Evolutionary conservation across 2,329 filamentous ascomycete species (phyloP).

Genomic region (Alternaria brassicae): DNA sequence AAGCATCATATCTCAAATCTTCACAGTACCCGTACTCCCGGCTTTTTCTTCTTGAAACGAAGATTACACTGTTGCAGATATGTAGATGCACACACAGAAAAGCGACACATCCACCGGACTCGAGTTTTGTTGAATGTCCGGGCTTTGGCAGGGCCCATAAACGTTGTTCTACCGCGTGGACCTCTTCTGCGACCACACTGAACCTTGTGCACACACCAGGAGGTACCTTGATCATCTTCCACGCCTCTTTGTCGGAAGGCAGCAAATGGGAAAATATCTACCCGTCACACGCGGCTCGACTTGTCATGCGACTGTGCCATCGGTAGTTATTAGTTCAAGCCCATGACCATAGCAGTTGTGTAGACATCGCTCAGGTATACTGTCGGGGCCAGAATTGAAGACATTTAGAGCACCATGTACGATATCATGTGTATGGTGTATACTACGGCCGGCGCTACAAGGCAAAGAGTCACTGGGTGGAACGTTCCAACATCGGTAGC

Average conservation of each 20-base stretch:
- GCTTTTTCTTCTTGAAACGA: not conserved
- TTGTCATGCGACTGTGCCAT: conserved; percentile 9
- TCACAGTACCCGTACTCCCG: not conserved
- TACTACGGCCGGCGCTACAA: not conserved
- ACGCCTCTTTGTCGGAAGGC: not conserved
- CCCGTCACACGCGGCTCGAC: conserved; percentile 8
- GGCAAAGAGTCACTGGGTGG: not conserved
- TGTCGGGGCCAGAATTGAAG: not conserved
- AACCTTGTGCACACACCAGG: conserved; percentile 12
- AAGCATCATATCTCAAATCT: not conserved
- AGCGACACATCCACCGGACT: not conserved
- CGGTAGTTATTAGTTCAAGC: conserved; percentile 1
- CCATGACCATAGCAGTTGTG: not conserved
- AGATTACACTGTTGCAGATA: not conserved
- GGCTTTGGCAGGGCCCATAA: not conserved
- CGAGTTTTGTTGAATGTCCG: not conserved
- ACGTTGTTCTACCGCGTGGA: not conserved
- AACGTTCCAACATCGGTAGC: not conserved
- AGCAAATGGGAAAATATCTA: conserved; percentile 7
- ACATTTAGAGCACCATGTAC: not conserved
- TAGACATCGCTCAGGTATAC: not conserved
- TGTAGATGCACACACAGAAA: not conserved
- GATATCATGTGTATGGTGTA: not conserved
- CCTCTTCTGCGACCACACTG: conserved; percentile 15
- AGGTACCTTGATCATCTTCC: not conserved